These are phyloP conservation scores for Triticum urartu DNA, from an alignment of 176 grass and related monocot genomes.

Conservation along the genomic window DNA sequence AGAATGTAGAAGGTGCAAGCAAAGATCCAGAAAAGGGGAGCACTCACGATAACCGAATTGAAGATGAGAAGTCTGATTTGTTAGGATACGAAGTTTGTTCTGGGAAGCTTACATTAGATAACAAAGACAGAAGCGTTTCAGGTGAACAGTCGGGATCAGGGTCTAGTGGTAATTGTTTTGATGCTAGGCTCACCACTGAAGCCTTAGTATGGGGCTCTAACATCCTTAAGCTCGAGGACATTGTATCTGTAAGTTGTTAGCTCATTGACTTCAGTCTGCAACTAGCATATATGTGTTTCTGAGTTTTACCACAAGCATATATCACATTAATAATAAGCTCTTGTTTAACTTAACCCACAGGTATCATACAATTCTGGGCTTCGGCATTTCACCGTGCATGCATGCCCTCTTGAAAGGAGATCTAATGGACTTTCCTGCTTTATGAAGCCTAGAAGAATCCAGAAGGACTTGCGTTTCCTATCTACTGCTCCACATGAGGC, in stretches of 20 bases:
- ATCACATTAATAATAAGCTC: conserved; percentile 15
- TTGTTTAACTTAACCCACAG: conserved; percentile 36
- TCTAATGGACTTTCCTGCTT: conserved; percentile 73
- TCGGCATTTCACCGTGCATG: conserved; percentile 85
- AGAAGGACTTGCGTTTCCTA: conserved; percentile 87
- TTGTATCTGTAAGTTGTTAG: conserved; percentile 88
- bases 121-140: conserved; percentile 53
- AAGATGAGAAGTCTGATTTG: conserved; percentile 96
- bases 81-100: conserved; percentile 77
- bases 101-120: conserved; percentile 90
- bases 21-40: conserved; percentile 52
- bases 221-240: conserved; percentile 76
- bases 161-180: conserved; percentile 47
- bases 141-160: conserved; percentile 58
- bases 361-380: conserved; percentile 69
- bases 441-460: conserved; percentile 71
- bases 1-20: conserved; percentile 35
- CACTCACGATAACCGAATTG: conserved; percentile 63
- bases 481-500: conserved; percentile 78
- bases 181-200: conserved; percentile 92
- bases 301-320: conserved; percentile 17
- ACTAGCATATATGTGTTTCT: conserved; percentile 19
- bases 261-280: conserved; percentile 23
- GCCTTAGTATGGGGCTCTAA: conserved; percentile 82
- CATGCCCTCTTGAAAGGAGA: conserved; percentile 78